A percentile compares a stretch with the other conserved stretches of the same genome.
Evolutionary conservation across 176 grass and related monocot genomes (phyloP).

Genomic region (Aegilops tauschii): DNA sequence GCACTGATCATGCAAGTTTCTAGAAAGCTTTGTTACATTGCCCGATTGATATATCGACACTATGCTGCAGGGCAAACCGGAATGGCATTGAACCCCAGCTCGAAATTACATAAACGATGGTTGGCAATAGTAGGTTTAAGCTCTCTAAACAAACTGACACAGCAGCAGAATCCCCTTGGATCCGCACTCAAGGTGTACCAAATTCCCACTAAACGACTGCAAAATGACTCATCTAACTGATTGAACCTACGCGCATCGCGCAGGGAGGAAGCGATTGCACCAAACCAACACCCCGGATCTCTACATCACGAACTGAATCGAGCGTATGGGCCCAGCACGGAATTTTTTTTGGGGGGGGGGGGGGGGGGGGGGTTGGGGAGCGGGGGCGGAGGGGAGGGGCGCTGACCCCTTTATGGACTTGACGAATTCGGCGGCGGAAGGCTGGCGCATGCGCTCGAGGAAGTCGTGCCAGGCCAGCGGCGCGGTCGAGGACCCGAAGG

Average conservation of each 20-base stretch:
- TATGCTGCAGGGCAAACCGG: neutral
- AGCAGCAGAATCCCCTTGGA: neutral
- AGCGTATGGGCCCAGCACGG: neutral
- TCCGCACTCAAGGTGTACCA: neutral
- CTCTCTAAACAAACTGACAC: neutral
- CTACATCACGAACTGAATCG: conserved; percentile 2
- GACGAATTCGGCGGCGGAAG: conserved; percentile 88
- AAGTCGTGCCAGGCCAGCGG: conserved; percentile 97
- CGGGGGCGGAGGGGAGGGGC: neutral
- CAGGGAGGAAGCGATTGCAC: neutral
- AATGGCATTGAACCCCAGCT: neutral
- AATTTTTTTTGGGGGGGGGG: too few relatives aligned
- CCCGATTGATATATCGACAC: neutral
- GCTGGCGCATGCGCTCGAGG: conserved; percentile 95
- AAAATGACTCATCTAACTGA: conserved; percentile 15
- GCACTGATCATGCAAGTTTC: neutral
- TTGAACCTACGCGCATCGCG: neutral
- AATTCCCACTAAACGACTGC: neutral
- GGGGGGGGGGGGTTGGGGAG: neutral
- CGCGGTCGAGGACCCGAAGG: conserved; percentile 67
- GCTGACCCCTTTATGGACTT: conserved; percentile 92
- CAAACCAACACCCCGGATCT: conserved; percentile 17
- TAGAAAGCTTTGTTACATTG: neutral
- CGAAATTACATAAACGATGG: neutral
- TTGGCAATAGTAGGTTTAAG: conserved; percentile 4